Percentiles rank a stretch among this genome's conserved stretches.
phyloP scores from a whole-genome alignment of 2,329 filamentous ascomycete species.

The Fusarium vanettenii region DNA sequence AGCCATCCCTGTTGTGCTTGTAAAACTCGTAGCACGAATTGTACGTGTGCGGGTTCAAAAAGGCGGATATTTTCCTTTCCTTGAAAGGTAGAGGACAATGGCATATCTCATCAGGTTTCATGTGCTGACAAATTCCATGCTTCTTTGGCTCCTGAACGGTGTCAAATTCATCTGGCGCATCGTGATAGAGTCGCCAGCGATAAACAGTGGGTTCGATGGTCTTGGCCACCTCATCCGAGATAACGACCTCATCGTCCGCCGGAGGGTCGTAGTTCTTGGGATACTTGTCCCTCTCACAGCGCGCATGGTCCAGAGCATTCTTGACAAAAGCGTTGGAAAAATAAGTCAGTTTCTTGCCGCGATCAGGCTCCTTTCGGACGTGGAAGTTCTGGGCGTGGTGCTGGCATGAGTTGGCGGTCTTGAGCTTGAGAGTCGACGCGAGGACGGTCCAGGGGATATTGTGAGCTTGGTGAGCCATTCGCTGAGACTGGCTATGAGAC shows the following conservation, averaged over 20 bases:
- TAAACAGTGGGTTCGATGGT: not conserved
- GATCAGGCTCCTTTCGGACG: not conserved
- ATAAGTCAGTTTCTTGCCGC: not conserved
- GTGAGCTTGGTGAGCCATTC: conserved; percentile 22
- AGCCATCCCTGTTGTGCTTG: not conserved
- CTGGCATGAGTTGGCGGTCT: conserved; percentile 10
- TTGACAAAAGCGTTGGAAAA: not conserved
- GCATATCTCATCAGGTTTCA: not conserved
- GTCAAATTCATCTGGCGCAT: not conserved
- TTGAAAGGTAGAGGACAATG: not conserved
- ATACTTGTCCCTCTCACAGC: not conserved
- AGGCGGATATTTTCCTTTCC: conserved; percentile 13
- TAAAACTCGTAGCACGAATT: conserved; percentile 1
- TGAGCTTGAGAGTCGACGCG: conserved; percentile 18
- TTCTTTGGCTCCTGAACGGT: not conserved
- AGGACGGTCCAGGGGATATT: conserved; percentile 22
- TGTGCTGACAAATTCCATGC: not conserved
- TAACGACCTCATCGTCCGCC: not conserved
- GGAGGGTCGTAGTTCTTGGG: not conserved
- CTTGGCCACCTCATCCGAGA: not conserved
- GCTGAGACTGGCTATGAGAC: not conserved
- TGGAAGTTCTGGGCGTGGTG: conserved; percentile 20
- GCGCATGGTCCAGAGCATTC: not conserved
- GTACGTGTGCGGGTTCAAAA: not conserved
- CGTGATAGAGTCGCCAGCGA: not conserved